Evolutionary conservation across 2,329 filamentous ascomycete genomes (phyloP).

Genomic region (Cryphonectria radicalis): DNA sequence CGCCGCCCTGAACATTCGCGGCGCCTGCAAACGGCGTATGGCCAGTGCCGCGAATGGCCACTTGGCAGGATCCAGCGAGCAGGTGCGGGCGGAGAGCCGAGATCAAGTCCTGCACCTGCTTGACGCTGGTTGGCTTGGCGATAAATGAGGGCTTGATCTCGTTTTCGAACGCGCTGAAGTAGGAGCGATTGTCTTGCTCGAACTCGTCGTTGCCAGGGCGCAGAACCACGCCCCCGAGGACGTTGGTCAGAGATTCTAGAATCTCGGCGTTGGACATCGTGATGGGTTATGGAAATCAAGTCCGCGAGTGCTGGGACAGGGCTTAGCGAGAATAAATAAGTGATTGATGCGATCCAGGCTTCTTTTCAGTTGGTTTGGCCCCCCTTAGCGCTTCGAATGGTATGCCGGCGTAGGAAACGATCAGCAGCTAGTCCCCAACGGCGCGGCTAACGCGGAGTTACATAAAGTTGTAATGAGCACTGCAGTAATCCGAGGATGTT

Average conservation of each 20-base stretch:
- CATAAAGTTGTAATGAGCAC: too few species aligned
- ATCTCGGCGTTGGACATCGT: not conserved
- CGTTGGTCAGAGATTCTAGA: not conserved
- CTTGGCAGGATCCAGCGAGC: constrained; percentile 23
- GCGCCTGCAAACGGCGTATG: constrained; percentile 30
- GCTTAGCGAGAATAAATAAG: not conserved
- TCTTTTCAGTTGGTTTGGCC: not conserved
- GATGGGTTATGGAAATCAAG: not conserved
- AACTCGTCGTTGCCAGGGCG: not conserved
- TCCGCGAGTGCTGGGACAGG: not conserved
- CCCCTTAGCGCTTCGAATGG: not conserved
- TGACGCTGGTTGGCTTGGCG: not conserved
- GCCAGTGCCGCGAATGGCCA: constrained; percentile 31
- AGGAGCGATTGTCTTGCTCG: not conserved
- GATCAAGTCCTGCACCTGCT: not conserved
- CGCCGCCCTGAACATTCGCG: constrained; percentile 31
- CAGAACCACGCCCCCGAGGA: not conserved
- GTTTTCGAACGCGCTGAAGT: not conserved
- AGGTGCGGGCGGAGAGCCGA: constrained; percentile 26
- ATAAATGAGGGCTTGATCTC: not conserved
- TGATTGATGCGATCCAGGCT: not conserved
- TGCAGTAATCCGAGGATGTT: too few species aligned
- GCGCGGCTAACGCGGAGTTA: not conserved
- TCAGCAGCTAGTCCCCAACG: not conserved
- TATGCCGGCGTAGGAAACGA: not conserved